A percentile compares a stretch with the other conserved stretches of the same genome.
Evolutionary conservation across 2,329 filamentous ascomycete genomes (phyloP).

Genomic region (Lecanicillium sp.): DNA sequence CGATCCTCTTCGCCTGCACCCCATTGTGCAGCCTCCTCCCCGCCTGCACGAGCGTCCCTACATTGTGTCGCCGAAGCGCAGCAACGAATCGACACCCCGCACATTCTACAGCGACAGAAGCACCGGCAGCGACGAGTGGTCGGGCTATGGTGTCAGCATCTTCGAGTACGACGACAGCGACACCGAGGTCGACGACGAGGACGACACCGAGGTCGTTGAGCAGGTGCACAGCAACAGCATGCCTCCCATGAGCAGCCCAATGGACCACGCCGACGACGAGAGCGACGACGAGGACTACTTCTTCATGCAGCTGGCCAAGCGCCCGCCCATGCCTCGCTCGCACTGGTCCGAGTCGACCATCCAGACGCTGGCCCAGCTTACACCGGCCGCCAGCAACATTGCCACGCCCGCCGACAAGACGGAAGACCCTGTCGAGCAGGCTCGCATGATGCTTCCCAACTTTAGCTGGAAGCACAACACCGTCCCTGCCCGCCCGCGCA

Average conservation of each 20-base stretch:
- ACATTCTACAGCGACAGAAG: conserved; percentile 25
- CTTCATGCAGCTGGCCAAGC: conserved; percentile 23
- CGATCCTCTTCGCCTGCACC: conserved; percentile 30
- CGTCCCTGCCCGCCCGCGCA: conserved; percentile 29
- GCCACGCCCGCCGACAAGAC: conserved; percentile 6
- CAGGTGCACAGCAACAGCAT: conserved; percentile 16
- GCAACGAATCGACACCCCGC: conserved; percentile 19
- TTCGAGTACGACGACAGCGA: conserved; percentile 21
- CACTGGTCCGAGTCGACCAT: conserved; percentile 40
- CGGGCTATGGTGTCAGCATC: conserved; percentile 11
- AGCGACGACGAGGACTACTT: conserved; percentile 30
- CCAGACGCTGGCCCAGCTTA: conserved; percentile 22
- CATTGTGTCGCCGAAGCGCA: conserved; percentile 20
- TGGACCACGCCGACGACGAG: conserved; percentile 21
- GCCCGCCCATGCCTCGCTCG: conserved; percentile 29
- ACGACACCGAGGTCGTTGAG: conserved; percentile 23
- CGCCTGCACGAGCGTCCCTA: conserved; percentile 31
- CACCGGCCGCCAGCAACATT: conserved; percentile 15
- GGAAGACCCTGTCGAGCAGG: conserved; percentile 18
- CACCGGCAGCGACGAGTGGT: conserved; percentile 21
- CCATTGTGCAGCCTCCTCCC: conserved; percentile 31
- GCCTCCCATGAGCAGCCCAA: conserved; percentile 24
- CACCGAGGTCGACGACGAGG: conserved; percentile 17
- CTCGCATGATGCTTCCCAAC: conserved; percentile 26
- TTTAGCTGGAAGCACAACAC: conserved; percentile 28